Evolutionary conservation across 2,329 filamentous ascomycete species (phyloP).

Genomic region (Penicillium sp.): DNA sequence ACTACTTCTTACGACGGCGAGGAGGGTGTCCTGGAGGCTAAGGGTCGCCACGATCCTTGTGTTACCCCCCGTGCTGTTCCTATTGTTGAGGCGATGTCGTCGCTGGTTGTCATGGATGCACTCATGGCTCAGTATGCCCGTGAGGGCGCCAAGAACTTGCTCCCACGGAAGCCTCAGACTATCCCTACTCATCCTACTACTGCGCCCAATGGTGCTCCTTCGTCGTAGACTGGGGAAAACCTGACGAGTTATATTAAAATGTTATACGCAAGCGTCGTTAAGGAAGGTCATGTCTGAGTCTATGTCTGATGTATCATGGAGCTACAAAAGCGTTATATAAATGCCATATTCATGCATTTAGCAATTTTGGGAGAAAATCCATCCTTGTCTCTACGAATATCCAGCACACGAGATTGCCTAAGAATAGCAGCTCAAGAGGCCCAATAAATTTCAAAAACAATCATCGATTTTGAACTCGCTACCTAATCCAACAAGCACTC

Average conservation of each 20-base stretch:
- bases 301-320: background rate
- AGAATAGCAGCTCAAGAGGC: background rate
- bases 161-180: constrained; percentile 43
- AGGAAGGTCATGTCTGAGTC: background rate
- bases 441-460: background rate
- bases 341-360: background rate
- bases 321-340: constrained; percentile 2
- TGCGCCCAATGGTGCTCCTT: constrained; percentile 17
- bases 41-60: constrained; percentile 91
- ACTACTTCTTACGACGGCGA: constrained; percentile 76
- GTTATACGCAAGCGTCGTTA: constrained; percentile 6
- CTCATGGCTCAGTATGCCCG: constrained; percentile 75
- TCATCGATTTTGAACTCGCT: background rate
- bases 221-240: background rate
- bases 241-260: constrained; percentile 2
- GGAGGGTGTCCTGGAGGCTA: constrained; percentile 78
- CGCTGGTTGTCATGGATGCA: constrained; percentile 82
- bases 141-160: constrained; percentile 47
- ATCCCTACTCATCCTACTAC: constrained; percentile 36
- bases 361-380: background rate
- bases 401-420: background rate
- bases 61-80: constrained; percentile 80
- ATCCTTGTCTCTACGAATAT: background rate
- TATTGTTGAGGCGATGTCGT: constrained; percentile 79
- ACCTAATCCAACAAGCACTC: background rate